Percentiles rank a stretch among this genome's conserved stretches.
phyloP scores from a whole-genome alignment of 2,329 filamentous ascomycete genomes.

The Karstenula rhodostoma region DNA sequence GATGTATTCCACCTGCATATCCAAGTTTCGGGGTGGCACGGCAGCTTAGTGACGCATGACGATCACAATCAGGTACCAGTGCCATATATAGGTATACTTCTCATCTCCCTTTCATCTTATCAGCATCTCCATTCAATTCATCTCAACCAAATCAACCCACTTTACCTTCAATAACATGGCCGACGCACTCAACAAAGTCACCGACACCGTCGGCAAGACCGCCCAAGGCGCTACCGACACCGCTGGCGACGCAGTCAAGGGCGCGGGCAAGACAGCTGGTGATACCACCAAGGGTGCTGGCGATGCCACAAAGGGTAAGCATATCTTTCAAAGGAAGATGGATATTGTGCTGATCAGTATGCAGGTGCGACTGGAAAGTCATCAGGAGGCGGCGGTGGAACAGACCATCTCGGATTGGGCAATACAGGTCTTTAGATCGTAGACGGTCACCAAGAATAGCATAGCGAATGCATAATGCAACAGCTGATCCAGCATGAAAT shows the following conservation, averaged over 20 bases:
- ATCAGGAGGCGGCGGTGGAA: not conserved
- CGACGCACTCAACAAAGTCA: slow-evolving; percentile 8
- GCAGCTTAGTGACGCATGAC: not conserved
- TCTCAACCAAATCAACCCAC: not conserved
- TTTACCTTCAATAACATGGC: slow-evolving; percentile 3
- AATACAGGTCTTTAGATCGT: not conserved
- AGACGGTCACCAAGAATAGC: not conserved
- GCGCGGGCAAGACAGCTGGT: not conserved
- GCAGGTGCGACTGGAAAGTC: not conserved
- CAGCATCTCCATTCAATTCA: not conserved
- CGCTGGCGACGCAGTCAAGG: slow-evolving; percentile 6
- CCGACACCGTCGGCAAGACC: slow-evolving; percentile 4
- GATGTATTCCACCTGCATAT: slow-evolving; percentile 3
- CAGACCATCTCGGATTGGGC: slow-evolving; percentile 3
- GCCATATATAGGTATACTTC: not conserved
- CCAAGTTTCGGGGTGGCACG: not conserved
- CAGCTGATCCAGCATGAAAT: not conserved
- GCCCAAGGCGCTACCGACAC: slow-evolving; percentile 1
- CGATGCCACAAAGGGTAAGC: not conserved
- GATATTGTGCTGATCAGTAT: not conserved
- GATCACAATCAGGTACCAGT: not conserved
- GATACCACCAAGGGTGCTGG: not conserved
- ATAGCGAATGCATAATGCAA: not conserved
- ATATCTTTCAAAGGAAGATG: not conserved
- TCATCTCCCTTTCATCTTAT: not conserved